phyloP scores from a whole-genome alignment of 768 basidiomycete species.

The Trametes cingulata region DNA sequence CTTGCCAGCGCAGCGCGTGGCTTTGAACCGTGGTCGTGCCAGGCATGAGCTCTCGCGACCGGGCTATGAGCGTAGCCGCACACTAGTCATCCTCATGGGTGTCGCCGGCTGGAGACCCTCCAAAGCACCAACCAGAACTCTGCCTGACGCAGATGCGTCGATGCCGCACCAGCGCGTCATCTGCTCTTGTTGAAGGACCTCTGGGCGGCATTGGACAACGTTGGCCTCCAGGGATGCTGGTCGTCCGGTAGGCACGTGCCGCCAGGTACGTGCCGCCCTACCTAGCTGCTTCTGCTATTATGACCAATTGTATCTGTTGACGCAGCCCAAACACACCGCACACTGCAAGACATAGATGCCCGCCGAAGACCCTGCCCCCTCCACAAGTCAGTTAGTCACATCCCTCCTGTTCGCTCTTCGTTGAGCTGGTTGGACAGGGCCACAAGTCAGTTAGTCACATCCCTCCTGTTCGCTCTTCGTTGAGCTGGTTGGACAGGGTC shows the following conservation, averaged over 20 bases:
- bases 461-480: no score
- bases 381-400: no score
- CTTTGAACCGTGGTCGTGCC: constrained; percentile 86
- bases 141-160: constrained; percentile 53
- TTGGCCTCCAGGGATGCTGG: constrained; percentile 95
- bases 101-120: constrained; percentile 77
- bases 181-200: constrained; percentile 76
- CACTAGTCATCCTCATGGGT: constrained; percentile 91
- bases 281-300: no score
- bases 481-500: no score
- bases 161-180: constrained; percentile 90
- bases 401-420: no score
- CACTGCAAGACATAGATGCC: no score
- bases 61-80: constrained; percentile 79
- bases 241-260: constrained; percentile 98
- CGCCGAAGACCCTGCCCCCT: no score
- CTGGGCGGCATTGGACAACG: constrained; percentile 64
- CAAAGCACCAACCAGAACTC: constrained; percentile 19
- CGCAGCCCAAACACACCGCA: no score
- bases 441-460: no score
- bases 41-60: constrained; percentile 88
- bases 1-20: constrained; percentile 86
- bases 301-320: no score
- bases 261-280: no score
- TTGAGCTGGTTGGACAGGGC: no score